Base-by-base conservation (phyloP, 148 eudicot species). In the Persicaria tinctoria region DNA sequence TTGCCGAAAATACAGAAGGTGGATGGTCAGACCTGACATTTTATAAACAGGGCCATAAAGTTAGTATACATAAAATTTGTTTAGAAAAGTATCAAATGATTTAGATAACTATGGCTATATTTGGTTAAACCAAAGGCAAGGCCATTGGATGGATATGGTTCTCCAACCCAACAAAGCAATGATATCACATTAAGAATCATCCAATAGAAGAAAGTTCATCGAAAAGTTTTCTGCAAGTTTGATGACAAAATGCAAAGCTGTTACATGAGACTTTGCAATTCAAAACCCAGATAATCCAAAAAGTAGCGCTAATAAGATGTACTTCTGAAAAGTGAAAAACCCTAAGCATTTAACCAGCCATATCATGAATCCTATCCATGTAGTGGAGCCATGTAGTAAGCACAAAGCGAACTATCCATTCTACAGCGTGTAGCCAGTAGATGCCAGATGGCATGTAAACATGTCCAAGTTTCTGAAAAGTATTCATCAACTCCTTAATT, bases 1-100 rank as follows among this genome's bases (percentile, higher is more conserved):
- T 92, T 64, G 86, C 76, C 44, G 53, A 68, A 73, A 84, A 78
- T 73, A 90, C 88, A 17, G 79, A 70, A 47, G 68, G 78, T 23
- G 93, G 91, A 51, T 87, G 94, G 59, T 84, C 64, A 27, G 90
- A 77, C 85, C 97, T 94, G 20, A 66, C 16, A 66, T 66, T 12
- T 66, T 13, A 14, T 44, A 66, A 66, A 41, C n/a, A 41, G 48
- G 18, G 14, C 70, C 18, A 13, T 12, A 66, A 1, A 66, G 9
- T 66, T 66, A 66, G 44, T 14, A 41, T 66, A 13, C 20, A 3
- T 60, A 38, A 66, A 13, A 63, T 63, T 63, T 32, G n/a, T 63
- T 32, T 4, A 17, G 46, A 38, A 32, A 63, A 11, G 4, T 38
- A 38, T 63, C n/a, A 38, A 63, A 63, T 11, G 46, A 63, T 27